Conservation (phyloP, 2,329 filamentous ascomycete species). For the Penicillium crustosum region DNA sequence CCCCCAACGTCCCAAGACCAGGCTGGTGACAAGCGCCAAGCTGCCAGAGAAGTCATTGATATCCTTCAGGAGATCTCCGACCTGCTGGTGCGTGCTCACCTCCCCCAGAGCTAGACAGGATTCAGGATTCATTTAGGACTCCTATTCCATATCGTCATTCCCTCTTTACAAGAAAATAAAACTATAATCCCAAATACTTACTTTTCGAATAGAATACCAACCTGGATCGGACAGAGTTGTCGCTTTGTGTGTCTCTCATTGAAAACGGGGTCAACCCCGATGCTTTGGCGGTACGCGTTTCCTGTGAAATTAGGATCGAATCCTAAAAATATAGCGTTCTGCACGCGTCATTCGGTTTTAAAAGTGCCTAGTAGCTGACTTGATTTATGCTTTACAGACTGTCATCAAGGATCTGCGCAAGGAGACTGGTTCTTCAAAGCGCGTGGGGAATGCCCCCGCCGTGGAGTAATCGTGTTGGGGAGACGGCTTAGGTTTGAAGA, state of each 20-base stretch:
- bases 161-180: not conserved
- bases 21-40: slow-evolving; percentile 49
- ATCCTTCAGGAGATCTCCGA: slow-evolving; percentile 53
- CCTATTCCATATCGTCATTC: not conserved
- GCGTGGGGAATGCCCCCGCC: slow-evolving; percentile 22
- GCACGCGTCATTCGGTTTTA: not conserved
- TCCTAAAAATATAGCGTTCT: not conserved
- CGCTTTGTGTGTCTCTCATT: slow-evolving; percentile 93
- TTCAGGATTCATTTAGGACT: not conserved
- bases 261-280: slow-evolving; percentile 97
- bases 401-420: slow-evolving; percentile 50
- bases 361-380: slow-evolving; percentile 6
- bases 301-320: too few relatives aligned
- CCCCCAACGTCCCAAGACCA: slow-evolving; percentile 32
- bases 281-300: slow-evolving; percentile 74
- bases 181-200: not conserved
- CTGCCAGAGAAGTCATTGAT: slow-evolving; percentile 52
- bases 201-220: slow-evolving; percentile 73
- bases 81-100: slow-evolving; percentile 41
- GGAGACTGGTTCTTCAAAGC: slow-evolving; percentile 36
- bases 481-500: not conserved
- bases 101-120: slow-evolving; percentile 1
- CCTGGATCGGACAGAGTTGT: slow-evolving; percentile 84
- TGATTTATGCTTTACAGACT: slow-evolving; percentile 29
- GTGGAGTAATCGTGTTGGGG: slow-evolving; percentile 14